Evolutionary conservation across 768 basidiomycete species (phyloP).

Genomic region (Pulveroboletus sp.): DNA sequence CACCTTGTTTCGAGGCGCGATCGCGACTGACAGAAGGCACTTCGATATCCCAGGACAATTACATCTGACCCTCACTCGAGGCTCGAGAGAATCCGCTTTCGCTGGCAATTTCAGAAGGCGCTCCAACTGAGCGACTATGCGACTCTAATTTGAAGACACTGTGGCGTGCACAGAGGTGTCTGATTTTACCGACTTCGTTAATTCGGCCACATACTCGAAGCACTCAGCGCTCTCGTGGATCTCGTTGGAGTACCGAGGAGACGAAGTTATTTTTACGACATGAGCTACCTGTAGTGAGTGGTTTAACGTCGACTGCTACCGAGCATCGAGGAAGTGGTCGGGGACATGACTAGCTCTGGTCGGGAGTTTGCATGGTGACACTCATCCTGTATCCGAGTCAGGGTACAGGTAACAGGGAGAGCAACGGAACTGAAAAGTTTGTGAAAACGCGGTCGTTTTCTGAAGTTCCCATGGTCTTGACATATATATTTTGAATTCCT

Average conservation of each 20-base stretch:
- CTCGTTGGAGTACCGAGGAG: conserved; percentile 87
- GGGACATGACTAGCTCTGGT: conserved; percentile 28
- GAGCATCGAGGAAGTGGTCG: conserved; percentile 28
- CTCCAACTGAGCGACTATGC: not conserved
- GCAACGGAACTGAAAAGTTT: no score
- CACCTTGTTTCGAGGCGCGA: conserved; percentile 60
- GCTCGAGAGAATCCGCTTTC: not conserved
- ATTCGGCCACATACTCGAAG: conserved; percentile 78
- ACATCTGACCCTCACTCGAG: conserved; percentile 7
- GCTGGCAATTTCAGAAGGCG: not conserved
- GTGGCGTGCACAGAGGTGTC: conserved; percentile 75
- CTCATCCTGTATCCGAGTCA: conserved; percentile 34
- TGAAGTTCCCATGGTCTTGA: conserved; percentile 56
- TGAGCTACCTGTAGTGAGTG: conserved; percentile 44
- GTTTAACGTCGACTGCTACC: conserved; percentile 35
- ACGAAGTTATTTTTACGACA: conserved; percentile 87
- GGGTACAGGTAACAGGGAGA: conserved; percentile 75
- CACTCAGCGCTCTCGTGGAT: conserved; percentile 75
- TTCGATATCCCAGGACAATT: conserved; percentile 14
- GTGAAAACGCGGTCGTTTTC: conserved; percentile 46
- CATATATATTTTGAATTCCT: conserved; percentile 28
- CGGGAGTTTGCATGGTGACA: conserved; percentile 1
- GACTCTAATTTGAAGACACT: conserved; percentile 54
- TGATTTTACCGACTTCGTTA: conserved; percentile 82
- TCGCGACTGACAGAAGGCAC: conserved; percentile 36